Base-by-base conservation (phyloP, 2,329 filamentous ascomycete species). In the Cercospora beticola region DNA sequence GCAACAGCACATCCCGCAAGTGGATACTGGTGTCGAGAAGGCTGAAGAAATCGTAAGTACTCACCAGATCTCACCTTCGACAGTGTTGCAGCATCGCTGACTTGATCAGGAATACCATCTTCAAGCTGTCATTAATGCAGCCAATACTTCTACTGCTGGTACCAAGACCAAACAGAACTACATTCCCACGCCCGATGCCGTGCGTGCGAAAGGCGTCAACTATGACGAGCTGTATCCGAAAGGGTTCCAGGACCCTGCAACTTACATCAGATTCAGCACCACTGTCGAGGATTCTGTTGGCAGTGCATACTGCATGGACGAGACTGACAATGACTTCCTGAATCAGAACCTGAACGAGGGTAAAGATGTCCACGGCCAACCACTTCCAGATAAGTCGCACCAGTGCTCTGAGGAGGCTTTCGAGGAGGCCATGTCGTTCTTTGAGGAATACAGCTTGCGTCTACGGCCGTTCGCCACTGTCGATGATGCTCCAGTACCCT, bases 231-330 rank as follows among this genome's bases (percentile, higher is more conserved):
- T 97, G 75, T 98, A 98, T 79, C 88, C 90, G 61, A 88, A 87
- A 72, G 84, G 85, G 67, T 97, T 94, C 82, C 87, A 89, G 76
- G 91, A 96, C 80, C 93, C 95, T 63, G 89, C 90, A 70, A 95
- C 94, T 70, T 98, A 98, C 82, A 97, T 99, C 79, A 93, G 94
- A 73, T 98, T 97, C 83, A 98, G 95, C 72, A 94, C 97, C 74
- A 99, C 95, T 2, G 94, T 99, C 70, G 95, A 99, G 82, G 95
- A 99, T 81, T 97, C 91, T 76, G 90, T 93, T 77, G 92, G 92
- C 76, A 92, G 90, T 78, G 88, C 90, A 75, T 99, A 99, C 89
- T 93, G 97, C 82, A 94, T 98, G 91, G 94, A 90, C 30, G 89
- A 90, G 73, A 93, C 97, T 77, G 95, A 99, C 82, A 91, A 93